Percentiles rank a stretch among this genome's conserved stretches.
Evolutionary conservation across 225 moss, liverwort and hornwort species (phyloP).

Genomic region (Neckera pumila): DNA sequence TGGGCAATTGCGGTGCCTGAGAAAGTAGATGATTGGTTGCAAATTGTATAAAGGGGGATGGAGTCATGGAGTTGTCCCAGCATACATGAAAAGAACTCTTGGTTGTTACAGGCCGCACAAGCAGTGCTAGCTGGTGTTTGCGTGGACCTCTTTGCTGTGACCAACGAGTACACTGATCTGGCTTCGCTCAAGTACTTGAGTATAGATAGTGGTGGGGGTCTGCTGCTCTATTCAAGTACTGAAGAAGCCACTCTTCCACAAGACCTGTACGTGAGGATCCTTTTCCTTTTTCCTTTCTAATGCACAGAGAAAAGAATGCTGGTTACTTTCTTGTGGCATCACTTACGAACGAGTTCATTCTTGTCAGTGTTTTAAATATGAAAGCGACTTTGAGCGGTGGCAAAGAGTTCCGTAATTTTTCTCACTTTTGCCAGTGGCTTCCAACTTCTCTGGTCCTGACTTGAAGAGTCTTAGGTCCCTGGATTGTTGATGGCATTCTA

Average conservation of each 20-base stretch:
- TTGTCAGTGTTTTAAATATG: background rate
- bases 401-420: background rate
- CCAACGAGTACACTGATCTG: conserved; percentile 97
- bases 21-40: background rate
- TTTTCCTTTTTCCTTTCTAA: background rate
- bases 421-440: background rate
- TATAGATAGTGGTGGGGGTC: conserved; percentile 92
- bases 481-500: background rate
- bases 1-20: background rate
- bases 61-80: background rate
- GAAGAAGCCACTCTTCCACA: conserved; percentile 98
- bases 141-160: conserved; percentile 93
- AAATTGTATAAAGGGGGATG: background rate
- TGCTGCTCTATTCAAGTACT: conserved; percentile 82
- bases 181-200: conserved; percentile 97
- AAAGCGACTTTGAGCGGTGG: background rate
- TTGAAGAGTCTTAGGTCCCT: background rate
- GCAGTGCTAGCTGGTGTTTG: conserved; percentile 97
- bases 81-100: background rate
- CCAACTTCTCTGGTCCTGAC: background rate
- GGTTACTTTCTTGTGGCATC: background rate
- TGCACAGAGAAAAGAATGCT: background rate
- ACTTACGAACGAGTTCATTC: background rate
- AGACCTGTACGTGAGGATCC: conserved; percentile 61
- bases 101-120: conserved; percentile 62